Base-by-base conservation (phyloP, 805 yeast genomes). In the Candida pseudoglaebosa region DNA sequence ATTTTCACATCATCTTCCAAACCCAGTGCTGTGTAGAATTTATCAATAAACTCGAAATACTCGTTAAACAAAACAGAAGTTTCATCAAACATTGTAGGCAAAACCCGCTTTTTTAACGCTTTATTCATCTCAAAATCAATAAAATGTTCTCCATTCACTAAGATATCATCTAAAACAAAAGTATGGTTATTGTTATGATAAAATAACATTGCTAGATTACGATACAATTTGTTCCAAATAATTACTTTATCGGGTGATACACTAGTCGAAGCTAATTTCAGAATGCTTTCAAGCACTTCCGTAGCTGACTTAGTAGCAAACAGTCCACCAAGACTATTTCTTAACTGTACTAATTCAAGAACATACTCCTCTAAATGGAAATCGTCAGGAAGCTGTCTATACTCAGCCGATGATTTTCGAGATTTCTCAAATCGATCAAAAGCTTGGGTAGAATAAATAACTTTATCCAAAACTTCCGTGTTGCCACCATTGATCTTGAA, bases 401-500 rank as follows among this genome's bases (percentile, higher is more conserved):
- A 65, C 6, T n/a, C 15, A 13, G 12, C 12, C 5, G 37, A 18
- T 19, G 13, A 10, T 10, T 10, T 16, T 12, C 4, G 7, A 12
- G 38, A 28, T 18, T 29, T 28, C 9, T 16, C 20, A 24, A 28
- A 20, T 38, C 10, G 13, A 30, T 33, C 37, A 21, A 26, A 15
- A 5, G 24, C 19, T 21, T 18, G 21, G 14, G 12, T 19, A 19
- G 35, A 24, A 35, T 74, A 71, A 16, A 76, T 50, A 34, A 80
- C 50, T 1, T 80, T 61, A 49, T 82, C 88, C 49, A 82, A 67
- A 9, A 77, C 67, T 37, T 73, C 74, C 2, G 81, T 65, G 47
- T 78, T 73, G 1, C 81, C 82, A 13, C 83, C 82, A 48, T 82
- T 81, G 24, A 75, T 47, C 13, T 59, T 56, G 54, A 24, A 80